Base-by-base conservation (phyloP, 805 yeast genomes). In the Cyberlindnera xishuangbannaensis region DNA sequence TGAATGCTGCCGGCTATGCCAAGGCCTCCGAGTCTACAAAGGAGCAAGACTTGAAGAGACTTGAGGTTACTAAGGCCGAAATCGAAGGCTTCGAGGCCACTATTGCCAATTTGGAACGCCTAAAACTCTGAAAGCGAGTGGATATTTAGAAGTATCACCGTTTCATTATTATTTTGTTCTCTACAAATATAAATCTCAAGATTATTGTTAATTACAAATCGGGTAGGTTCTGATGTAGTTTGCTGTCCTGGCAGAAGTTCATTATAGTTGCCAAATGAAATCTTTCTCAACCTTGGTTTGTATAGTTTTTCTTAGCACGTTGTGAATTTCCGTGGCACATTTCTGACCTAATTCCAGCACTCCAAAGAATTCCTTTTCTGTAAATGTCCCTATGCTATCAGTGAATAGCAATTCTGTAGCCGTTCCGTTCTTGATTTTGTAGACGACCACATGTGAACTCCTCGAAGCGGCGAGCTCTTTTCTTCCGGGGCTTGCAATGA, bases 81-180 rank as follows among this genome's bases (percentile, higher is more conserved):
- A 81, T 88, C 44, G 92, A 84, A 53, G 94, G 95, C 48, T 73
- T 85, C 51, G 78, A 84, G 55, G 80, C 85, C 36, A 87, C 96
- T 38, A 83, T 92, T 56, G 74, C 72, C 23, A 83, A 85, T 57
- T 78, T 90, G 59, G 84, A 87, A 64, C 78, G 77, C 56, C 72
- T 87, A 58, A 83, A 82, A 65, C 59, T 77, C 49, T 73, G n/a
- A n/a, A n/a, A n/a, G n/a, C n/a, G n/a, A n/a, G n/a, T 50, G 37
- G 21, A 10, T 24, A 21, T 27, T 17, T 27, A 27, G 29, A 27
- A n/a, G 21, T n/a, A n/a, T n/a, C n/a, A n/a, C n/a, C n/a, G n/a
- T n/a, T n/a, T n/a, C n/a, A n/a, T n/a, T n/a, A n/a, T n/a, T n/a
- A n/a, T n/a, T n/a, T n/a, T n/a, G n/a, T n/a, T n/a, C n/a, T n/a